Percentiles rank a stretch among this genome's conserved stretches.
These are phyloP conservation scores for bread wheat (Triticum aestivum) DNA, from an alignment of 176 grass and related monocot species.

Conservation along the genomic window DNA sequence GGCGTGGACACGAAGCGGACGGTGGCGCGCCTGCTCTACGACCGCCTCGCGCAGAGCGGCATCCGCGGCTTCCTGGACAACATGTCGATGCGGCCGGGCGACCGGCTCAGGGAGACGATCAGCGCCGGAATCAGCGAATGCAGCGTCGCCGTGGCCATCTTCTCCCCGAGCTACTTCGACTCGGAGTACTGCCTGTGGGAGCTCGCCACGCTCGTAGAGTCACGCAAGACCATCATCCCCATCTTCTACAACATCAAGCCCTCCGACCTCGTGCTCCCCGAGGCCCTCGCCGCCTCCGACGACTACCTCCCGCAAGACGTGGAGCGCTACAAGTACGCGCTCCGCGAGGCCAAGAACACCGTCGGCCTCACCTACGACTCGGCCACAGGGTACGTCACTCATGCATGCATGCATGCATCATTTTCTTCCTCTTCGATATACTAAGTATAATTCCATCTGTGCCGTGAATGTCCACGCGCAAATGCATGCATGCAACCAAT, in stretches of 20 bases:
- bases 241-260: slow-evolving; percentile 86
- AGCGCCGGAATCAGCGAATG: slow-evolving; percentile 35
- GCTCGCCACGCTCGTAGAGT: slow-evolving; percentile 66
- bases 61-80: slow-evolving; percentile 56
- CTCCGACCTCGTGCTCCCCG: slow-evolving; percentile 46
- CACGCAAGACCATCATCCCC: slow-evolving; percentile 66
- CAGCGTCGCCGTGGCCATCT: slow-evolving; percentile 61
- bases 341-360: slow-evolving; percentile 59
- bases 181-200: slow-evolving; percentile 76
- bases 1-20: slow-evolving; percentile 77
- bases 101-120: slow-evolving; percentile 57
- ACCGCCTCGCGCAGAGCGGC: slow-evolving; percentile 22
- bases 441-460: no score
- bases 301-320: slow-evolving; percentile 22
- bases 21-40: slow-evolving; percentile 58
- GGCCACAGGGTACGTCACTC: slow-evolving; percentile 48
- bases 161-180: slow-evolving; percentile 63
- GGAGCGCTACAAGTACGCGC: slow-evolving; percentile 45
- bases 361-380: slow-evolving; percentile 76
- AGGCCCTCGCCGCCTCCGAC: slow-evolving; percentile 6
- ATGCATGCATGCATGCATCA: not conserved
- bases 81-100: slow-evolving; percentile 69
- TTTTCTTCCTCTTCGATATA: not conserved
- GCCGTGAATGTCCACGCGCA: not conserved
- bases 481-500: not conserved